Evolutionary conservation across 139 green algal species (phyloP).

Genomic region (Picochlorum sp.): DNA sequence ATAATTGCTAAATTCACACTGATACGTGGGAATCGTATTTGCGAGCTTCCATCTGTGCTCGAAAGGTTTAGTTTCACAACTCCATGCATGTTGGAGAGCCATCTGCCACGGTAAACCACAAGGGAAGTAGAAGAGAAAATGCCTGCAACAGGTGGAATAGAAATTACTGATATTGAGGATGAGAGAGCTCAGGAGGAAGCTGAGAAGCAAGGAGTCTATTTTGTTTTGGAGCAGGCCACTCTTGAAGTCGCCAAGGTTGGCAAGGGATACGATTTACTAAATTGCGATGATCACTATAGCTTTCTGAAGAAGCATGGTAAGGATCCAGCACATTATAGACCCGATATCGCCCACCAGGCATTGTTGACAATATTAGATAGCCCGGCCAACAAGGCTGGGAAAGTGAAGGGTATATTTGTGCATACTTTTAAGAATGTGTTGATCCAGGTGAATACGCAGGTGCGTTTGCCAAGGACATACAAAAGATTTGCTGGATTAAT

Average conservation of each 20-base stretch:
- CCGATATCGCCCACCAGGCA: slow-evolving; percentile 93
- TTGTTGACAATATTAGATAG: slow-evolving; percentile 90
- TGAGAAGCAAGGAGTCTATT: slow-evolving; percentile 60
- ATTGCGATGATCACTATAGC: slow-evolving; percentile 91
- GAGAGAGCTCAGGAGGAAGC: slow-evolving; percentile 27
- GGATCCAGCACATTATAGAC: slow-evolving; percentile 79
- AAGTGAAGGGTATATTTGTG: slow-evolving; percentile 83
- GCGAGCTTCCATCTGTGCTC: too few relatives aligned
- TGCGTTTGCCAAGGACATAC: slow-evolving; percentile 91
- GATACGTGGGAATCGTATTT: too few relatives aligned
- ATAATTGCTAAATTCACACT: too few relatives aligned
- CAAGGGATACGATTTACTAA: slow-evolving; percentile 86
- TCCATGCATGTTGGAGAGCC: too few relatives aligned
- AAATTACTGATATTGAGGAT: slow-evolving; percentile 43
- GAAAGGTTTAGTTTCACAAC: too few relatives aligned
- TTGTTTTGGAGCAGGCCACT: slow-evolving; percentile 87
- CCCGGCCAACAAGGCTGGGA: slow-evolving; percentile 88
- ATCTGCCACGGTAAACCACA: not conserved
- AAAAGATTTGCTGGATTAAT: slow-evolving; percentile 90
- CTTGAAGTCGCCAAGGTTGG: slow-evolving; percentile 89
- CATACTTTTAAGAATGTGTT: slow-evolving; percentile 88
- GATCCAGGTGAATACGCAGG: slow-evolving; percentile 84
- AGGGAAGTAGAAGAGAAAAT: slow-evolving; percentile 4
- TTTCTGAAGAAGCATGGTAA: slow-evolving; percentile 80
- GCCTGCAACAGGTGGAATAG: slow-evolving; percentile 32